These are phyloP conservation scores for Sugiyamaella qingdaonensis DNA, from an alignment of 805 yeast species.

Conservation along the genomic window DNA sequence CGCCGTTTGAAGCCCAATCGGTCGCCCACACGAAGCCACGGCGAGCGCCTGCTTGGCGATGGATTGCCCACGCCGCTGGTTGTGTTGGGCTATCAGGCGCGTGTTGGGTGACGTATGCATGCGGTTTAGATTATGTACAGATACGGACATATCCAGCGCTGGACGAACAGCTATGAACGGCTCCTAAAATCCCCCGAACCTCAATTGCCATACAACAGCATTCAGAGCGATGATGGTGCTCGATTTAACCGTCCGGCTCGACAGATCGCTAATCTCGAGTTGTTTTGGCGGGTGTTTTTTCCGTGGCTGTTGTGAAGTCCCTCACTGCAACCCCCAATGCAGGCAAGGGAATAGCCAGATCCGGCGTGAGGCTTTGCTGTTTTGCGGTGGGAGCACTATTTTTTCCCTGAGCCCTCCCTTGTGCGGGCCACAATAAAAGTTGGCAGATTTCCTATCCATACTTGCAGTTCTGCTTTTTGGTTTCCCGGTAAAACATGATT, in stretches of 20 bases:
- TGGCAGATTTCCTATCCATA: background rate
- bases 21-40: no score
- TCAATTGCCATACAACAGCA: no score
- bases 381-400: background rate
- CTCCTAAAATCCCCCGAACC: no score
- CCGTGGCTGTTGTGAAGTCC: background rate
- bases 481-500: constrained; percentile 20
- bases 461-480: background rate
- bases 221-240: no score
- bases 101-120: background rate
- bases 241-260: no score
- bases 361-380: background rate
- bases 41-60: no score
- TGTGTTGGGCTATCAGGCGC: background rate
- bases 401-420: constrained; percentile 3
- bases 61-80: background rate
- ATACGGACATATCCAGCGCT: no score
- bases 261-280: no score
- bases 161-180: no score
- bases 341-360: constrained; percentile 2
- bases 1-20: no score
- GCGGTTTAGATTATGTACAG: background rate
- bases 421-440: constrained; percentile 7
- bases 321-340: no score
- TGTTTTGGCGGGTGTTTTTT: no score